Conservation (phyloP, 176 grass and related monocot genomes). For the Avena sativa region DNA sequence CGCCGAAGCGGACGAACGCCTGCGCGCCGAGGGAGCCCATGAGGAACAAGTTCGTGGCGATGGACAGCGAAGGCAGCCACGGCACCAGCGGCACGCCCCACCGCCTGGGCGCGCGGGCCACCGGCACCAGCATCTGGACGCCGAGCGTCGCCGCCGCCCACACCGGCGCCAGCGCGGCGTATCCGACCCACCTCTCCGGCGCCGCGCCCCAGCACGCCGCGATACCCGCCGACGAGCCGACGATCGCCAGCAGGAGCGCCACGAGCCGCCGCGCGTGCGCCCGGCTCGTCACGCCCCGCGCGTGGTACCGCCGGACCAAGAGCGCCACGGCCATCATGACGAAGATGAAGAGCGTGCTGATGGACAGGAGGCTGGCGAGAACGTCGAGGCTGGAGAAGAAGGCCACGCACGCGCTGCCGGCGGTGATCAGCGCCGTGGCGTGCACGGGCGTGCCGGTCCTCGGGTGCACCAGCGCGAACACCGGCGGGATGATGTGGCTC, state of each 20-base stretch:
- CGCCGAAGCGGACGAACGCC: slow-evolving; percentile 26
- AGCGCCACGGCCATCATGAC: slow-evolving; percentile 8
- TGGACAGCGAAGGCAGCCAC: slow-evolving; percentile 14
- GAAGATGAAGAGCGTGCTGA: slow-evolving; percentile 36
- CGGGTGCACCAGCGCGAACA: slow-evolving; percentile 31
- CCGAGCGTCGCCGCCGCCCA: background rate
- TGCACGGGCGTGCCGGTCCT: slow-evolving; percentile 21
- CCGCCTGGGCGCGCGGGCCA: background rate
- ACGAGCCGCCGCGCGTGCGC: background rate
- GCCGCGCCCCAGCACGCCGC: slow-evolving; percentile 13
- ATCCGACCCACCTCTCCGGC: background rate
- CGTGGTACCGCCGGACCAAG: slow-evolving; percentile 11
- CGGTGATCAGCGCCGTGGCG: slow-evolving; percentile 4
- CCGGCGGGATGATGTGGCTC: slow-evolving; percentile 36
- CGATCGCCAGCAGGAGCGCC: background rate
- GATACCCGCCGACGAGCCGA: background rate
- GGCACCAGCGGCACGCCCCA: slow-evolving; percentile 29
- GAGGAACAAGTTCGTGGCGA: slow-evolving; percentile 10
- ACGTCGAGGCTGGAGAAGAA: slow-evolving; percentile 31
- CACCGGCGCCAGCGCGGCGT: background rate
- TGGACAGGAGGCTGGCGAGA: slow-evolving; percentile 16
- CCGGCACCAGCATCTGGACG: background rate
- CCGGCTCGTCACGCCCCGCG: background rate
- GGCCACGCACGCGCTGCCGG: background rate
- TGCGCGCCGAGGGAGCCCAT: slow-evolving; percentile 13